Percentiles rank a stretch among this genome's conserved stretches.
Evolutionary conservation across 164 flowering plant species (phyloP).

Genomic region (Magnolia officinalis): DNA sequence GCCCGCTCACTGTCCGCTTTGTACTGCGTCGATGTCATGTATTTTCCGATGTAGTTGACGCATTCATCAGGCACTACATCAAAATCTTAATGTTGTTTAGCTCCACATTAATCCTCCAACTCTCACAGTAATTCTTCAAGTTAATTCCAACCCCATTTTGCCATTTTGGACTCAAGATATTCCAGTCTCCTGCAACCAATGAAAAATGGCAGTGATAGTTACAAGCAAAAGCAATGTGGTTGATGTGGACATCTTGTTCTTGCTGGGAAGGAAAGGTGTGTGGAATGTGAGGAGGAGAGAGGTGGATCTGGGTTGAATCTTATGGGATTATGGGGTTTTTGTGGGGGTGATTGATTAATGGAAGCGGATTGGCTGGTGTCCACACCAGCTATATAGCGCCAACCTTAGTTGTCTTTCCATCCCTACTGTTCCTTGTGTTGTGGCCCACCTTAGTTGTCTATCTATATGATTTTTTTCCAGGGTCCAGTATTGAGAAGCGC

Average conservation of each 20-base stretch:
- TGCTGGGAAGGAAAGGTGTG: neutral
- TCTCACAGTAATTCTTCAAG: conserved; percentile 72
- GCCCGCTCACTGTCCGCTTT: conserved; percentile 50
- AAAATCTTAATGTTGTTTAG: conserved; percentile 59
- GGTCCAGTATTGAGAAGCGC: no score
- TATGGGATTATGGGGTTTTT: neutral
- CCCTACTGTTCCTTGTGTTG: no score
- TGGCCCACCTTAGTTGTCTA: no score
- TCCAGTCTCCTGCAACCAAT: conserved; percentile 43
- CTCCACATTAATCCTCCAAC: conserved; percentile 82
- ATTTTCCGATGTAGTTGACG: conserved; percentile 47
- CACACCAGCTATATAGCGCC: no score
- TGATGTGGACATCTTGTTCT: conserved; percentile 26
- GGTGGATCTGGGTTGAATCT: neutral
- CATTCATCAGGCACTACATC: conserved; percentile 75
- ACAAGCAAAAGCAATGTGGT: conserved; percentile 13
- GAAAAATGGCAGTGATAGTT: conserved; percentile 18
- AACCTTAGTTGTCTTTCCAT: no score
- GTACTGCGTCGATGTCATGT: conserved; percentile 73
- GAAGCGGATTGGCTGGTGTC: no score
- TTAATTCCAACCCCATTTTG: conserved; percentile 20
- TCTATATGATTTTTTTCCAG: no score
- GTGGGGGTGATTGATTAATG: neutral
- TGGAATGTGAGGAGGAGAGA: neutral
- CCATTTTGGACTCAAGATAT: conserved; percentile 35